Conservation (phyloP, 192 early-diverging fungal species). For the Funneliformis geosporum region DNA sequence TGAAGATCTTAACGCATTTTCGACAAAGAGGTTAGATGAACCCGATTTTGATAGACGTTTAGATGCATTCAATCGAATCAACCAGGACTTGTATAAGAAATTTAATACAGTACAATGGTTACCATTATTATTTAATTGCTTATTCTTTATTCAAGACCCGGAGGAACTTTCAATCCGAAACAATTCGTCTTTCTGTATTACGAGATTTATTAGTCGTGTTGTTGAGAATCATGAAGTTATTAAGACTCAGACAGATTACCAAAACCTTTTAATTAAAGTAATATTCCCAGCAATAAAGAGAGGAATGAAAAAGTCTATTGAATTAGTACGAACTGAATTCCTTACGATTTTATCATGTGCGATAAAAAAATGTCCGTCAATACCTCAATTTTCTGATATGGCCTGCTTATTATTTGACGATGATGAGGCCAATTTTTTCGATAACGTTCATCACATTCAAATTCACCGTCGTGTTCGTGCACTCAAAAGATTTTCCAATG, state of each 20-base stretch:
- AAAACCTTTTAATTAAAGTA: conserved; percentile 58
- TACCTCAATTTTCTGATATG: conserved; percentile 68
- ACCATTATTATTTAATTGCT: conserved; percentile 86
- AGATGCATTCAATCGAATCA: conserved; percentile 72
- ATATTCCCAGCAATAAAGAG: conserved; percentile 74
- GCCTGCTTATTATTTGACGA: conserved; percentile 65
- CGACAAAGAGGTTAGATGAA: conserved; percentile 73
- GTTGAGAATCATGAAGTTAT: conserved; percentile 32
- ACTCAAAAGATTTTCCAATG: conserved; percentile 69
- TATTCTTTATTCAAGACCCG: conserved; percentile 77
- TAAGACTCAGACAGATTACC: conserved; percentile 33
- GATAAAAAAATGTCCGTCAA: conserved; percentile 60
- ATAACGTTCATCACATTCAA: conserved; percentile 95
- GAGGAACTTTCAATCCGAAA: conserved; percentile 89
- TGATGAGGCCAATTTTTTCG: conserved; percentile 95
- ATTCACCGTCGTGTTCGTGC: conserved; percentile 89
- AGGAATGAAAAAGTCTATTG: conserved; percentile 55
- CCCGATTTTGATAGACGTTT: conserved; percentile 86
- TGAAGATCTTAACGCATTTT: conserved; percentile 79
- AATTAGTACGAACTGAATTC: conserved; percentile 73
- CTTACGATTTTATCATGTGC: conserved; percentile 62
- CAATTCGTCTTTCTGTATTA: conserved; percentile 75
- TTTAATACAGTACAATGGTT: conserved; percentile 80
- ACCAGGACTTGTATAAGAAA: conserved; percentile 63
- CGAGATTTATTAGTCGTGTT: conserved; percentile 64